Evolutionary conservation across 1,284 basidiomycete genomes (phyloP), one percentile per base, ranked within the genome.

Genomic region (Apiotrichum laibachii): DNA sequence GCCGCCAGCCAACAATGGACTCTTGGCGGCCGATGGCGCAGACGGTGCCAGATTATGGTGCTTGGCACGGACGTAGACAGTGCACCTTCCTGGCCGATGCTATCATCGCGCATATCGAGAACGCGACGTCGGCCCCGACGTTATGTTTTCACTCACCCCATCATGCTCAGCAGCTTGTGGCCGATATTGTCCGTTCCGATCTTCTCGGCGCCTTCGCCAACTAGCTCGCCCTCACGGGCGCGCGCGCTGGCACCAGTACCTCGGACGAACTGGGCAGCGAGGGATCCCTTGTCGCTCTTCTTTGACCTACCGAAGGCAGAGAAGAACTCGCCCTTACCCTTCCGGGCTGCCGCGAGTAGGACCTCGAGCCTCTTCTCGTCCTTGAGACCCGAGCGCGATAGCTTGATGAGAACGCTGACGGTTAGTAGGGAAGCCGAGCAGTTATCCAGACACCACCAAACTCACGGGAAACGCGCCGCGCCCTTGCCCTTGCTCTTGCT

Each of bases 401-500:
- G 89, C 81, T 88, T 88, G 51, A 72, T 80, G 69, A 94, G 76
- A 48, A 86, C 88, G 37, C 86, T 89, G 73, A 85, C 7, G 5
- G 50, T 62, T 31, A 31, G 26, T 31, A 31, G 3, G 26, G 26
- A 3, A 31, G n/a, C n/a, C n/a, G n/a, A n/a, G n/a, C 35, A 63
- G 60, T 56, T 31, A 2, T 10, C 16, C 15, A 12, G 1, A 12
- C 12, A 11, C 0, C 8, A 2, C n/a, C n/a, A 9, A 11, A 73
- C 77, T 69, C 61, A 79, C 76, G 77, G 75, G 71, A 79, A 80
- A 59, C 92, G 79, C 45, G 68, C 70, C 18, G 77, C 73, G 0
- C 86, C 90, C 12, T 81, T 80, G 0, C 90, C 90, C 62, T 86
- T 85, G 68, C 88, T 90, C 64, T 82, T 71, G 61, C 88, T 91